Conservation (phyloP, 176 grass and related monocot genomes). For the Dendrocalamus sinicus region DNA sequence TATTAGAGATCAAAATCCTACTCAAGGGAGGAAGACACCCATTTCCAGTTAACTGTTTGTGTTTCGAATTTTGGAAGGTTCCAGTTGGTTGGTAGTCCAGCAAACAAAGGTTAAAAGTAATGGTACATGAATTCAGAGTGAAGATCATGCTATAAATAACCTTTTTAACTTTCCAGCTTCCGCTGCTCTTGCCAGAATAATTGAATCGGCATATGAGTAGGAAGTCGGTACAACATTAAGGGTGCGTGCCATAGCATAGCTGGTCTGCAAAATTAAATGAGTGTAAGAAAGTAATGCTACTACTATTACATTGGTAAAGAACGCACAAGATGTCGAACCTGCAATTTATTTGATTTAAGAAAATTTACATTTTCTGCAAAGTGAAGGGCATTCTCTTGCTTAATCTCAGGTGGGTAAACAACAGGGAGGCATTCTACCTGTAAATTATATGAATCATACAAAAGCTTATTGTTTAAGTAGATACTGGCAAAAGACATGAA, state of each 20-base stretch:
- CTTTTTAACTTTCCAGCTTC: constrained; percentile 78
- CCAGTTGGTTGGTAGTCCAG: background rate
- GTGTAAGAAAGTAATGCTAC: background rate
- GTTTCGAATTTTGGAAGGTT: constrained; percentile 16
- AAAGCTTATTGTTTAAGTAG: constrained; percentile 1
- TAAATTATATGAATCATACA: constrained; percentile 10
- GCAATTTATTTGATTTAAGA: constrained; percentile 8
- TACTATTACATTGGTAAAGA: background rate
- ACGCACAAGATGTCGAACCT: background rate
- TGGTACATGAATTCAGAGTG: constrained; percentile 15
- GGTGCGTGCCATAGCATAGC: constrained; percentile 68
- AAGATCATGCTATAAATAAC: constrained; percentile 18
- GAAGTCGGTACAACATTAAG: constrained; percentile 87
- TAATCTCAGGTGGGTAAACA: constrained; percentile 85
- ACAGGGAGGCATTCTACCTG: constrained; percentile 95
- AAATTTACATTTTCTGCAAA: constrained; percentile 77
- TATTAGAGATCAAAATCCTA: constrained; percentile 42
- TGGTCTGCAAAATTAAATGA: constrained; percentile 63
- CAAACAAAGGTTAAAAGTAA: constrained; percentile 3
- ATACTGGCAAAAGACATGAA: background rate
- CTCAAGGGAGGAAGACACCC: background rate
- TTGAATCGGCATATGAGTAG: constrained; percentile 84
- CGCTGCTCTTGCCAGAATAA: constrained; percentile 69
- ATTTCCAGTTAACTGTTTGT: background rate
- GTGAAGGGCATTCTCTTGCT: constrained; percentile 68